These are phyloP conservation scores for Fusarium robinianum DNA, from an alignment of 2,329 filamentous ascomycete species.

Conservation along the genomic window DNA sequence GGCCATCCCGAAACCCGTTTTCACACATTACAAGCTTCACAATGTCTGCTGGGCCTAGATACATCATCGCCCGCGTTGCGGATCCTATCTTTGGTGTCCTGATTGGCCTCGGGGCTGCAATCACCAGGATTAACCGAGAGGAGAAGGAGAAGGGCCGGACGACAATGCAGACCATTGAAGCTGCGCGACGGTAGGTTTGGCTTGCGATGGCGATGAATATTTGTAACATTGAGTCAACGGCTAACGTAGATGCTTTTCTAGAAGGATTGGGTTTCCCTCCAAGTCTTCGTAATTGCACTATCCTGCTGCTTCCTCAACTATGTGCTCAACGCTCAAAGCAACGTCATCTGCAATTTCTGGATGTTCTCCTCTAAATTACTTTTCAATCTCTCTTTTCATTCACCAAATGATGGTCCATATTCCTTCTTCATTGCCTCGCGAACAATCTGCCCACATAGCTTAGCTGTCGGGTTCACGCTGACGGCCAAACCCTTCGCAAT, in stretches of 20 bases:
- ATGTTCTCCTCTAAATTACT: slow-evolving; percentile 14
- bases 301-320: not conserved
- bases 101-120: slow-evolving; percentile 61
- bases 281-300: slow-evolving; percentile 26
- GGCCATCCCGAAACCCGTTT: not conserved
- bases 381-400: slow-evolving; percentile 32
- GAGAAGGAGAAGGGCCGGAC: slow-evolving; percentile 62
- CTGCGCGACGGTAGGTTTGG: slow-evolving; percentile 47
- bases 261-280: slow-evolving; percentile 39
- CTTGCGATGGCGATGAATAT: not conserved
- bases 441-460: slow-evolving; percentile 71
- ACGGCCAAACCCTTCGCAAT: slow-evolving; percentile 68
- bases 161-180: slow-evolving; percentile 54
- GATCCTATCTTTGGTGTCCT: slow-evolving; percentile 63
- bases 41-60: slow-evolving; percentile 58
- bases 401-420: slow-evolving; percentile 57
- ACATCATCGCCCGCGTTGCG: slow-evolving; percentile 63
- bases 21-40: slow-evolving; percentile 11
- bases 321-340: not conserved
- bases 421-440: slow-evolving; percentile 72
- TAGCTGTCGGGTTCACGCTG: slow-evolving; percentile 68
- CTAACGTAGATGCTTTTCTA: slow-evolving; percentile 21
- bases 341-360: not conserved
- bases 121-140: slow-evolving; percentile 62
- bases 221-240: not conserved